phyloP scores from a whole-genome alignment of 768 basidiomycete species.

The Tricholoma matsutake region DNA sequence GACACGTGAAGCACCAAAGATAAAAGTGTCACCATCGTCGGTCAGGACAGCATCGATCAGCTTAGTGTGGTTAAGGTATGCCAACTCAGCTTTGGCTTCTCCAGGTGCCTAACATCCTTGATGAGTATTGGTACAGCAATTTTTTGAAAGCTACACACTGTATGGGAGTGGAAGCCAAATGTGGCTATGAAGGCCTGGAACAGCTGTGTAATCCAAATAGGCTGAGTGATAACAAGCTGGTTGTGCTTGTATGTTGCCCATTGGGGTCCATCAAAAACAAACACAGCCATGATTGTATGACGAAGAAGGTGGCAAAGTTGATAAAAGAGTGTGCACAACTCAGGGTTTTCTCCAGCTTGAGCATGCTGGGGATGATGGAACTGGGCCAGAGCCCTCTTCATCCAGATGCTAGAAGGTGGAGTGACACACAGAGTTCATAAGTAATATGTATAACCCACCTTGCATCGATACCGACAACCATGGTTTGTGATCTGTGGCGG shows the following conservation, averaged over 20 bases:
- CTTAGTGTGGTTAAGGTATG: slow-evolving; percentile 34
- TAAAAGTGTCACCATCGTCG: slow-evolving; percentile 45
- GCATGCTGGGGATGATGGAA: slow-evolving; percentile 10
- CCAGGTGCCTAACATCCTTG: slow-evolving; percentile 34
- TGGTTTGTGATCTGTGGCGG: not conserved
- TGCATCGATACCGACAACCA: not conserved
- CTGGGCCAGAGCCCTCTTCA: slow-evolving; percentile 6
- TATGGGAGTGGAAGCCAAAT: slow-evolving; percentile 38
- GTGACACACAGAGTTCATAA: not conserved
- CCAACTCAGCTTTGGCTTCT: slow-evolving; percentile 50
- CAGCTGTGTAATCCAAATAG: slow-evolving; percentile 21
- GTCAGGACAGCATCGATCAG: slow-evolving; percentile 45
- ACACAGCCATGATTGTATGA: slow-evolving; percentile 34
- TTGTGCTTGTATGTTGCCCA: slow-evolving; percentile 41
- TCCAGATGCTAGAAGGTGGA: not conserved
- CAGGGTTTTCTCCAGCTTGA: slow-evolving; percentile 33
- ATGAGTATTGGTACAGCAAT: not conserved
- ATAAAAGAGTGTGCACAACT: slow-evolving; percentile 40
- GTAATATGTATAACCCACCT: not conserved
- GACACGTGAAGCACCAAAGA: slow-evolving; percentile 43
- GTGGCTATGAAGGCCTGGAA: slow-evolving; percentile 35
- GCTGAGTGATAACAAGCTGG: slow-evolving; percentile 22
- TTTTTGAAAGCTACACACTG: slow-evolving; percentile 10
- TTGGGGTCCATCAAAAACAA: slow-evolving; percentile 47
- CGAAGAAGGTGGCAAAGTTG: slow-evolving; percentile 38